Percentiles rank a stretch among this genome's conserved stretches.
These are phyloP conservation scores for Aspergillus heteromorphus DNA, from an alignment of 495 filamentous ascomycete genomes.

Conservation along the genomic window DNA sequence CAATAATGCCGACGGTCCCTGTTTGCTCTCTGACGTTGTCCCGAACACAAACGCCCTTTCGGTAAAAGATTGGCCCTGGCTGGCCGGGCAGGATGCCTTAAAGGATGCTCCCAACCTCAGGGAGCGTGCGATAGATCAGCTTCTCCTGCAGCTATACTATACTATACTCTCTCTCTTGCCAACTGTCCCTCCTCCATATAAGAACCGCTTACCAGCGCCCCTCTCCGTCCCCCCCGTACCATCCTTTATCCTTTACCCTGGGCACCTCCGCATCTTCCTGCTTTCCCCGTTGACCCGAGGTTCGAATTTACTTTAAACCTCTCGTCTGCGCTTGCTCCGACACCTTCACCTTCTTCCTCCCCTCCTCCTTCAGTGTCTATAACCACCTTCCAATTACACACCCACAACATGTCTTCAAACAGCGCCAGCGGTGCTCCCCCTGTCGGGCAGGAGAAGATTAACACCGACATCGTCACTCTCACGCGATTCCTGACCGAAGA, in stretches of 20 bases:
- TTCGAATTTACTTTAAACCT: slow-evolving; percentile 8
- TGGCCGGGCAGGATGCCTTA: not conserved
- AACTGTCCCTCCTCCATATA: slow-evolving; percentile 1
- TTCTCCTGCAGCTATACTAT: not conserved
- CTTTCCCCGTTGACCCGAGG: slow-evolving; percentile 30
- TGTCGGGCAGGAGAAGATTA: slow-evolving; percentile 68
- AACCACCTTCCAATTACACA: not conserved
- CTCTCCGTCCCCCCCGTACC: not conserved
- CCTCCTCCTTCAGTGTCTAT: not conserved
- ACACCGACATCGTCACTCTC: slow-evolving; percentile 92
- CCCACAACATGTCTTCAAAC: slow-evolving; percentile 33
- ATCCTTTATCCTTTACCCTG: too few species aligned
- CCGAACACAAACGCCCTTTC: not conserved
- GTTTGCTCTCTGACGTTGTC: slow-evolving; percentile 3
- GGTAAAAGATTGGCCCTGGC: slow-evolving; percentile 4
- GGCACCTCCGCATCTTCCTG: slow-evolving; percentile 10
- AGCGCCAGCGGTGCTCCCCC: slow-evolving; percentile 27
- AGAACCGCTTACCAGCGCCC: not conserved
- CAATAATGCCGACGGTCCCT: not conserved
- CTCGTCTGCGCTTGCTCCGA: slow-evolving; percentile 2
- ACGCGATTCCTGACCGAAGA: slow-evolving; percentile 95
- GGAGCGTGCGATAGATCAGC: not conserved
- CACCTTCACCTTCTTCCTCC: not conserved
- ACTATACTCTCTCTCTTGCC: not conserved
- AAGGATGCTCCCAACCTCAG: not conserved